Conservation (phyloP, 257 asterid species). For the Nicotiana noctiflora region DNA sequence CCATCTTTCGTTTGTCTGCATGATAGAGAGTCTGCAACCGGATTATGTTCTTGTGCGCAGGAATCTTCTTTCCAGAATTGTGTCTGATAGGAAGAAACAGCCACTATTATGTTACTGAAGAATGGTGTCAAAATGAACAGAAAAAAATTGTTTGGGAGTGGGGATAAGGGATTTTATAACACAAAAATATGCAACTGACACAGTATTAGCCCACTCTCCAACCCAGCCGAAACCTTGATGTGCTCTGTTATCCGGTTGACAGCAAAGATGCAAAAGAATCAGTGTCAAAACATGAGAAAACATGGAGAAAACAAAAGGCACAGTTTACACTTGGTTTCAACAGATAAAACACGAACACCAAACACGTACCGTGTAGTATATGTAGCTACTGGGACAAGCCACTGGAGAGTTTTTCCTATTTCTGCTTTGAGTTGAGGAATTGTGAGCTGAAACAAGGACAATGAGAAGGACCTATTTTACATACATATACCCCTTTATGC, state of each 20-base stretch:
- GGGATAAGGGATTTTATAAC: neutral
- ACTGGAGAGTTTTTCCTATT: slow-evolving; percentile 84
- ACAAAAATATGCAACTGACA: slow-evolving; percentile 38
- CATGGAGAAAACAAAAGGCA: neutral
- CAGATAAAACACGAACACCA: neutral
- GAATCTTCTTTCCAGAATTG: slow-evolving; percentile 63
- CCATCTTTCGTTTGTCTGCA: slow-evolving; percentile 68
- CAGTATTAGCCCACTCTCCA: slow-evolving; percentile 98
- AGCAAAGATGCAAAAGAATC: slow-evolving; percentile 6
- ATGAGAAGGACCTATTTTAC: neutral
- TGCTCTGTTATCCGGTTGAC: slow-evolving; percentile 44
- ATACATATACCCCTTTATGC: neutral
- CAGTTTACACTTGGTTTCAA: neutral
- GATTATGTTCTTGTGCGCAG: slow-evolving; percentile 37
- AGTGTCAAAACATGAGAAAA: slow-evolving; percentile 18
- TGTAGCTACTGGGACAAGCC: slow-evolving; percentile 92
- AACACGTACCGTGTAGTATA: slow-evolving; percentile 65
- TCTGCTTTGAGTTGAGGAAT: slow-evolving; percentile 76
- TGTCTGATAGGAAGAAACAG: slow-evolving; percentile 33
- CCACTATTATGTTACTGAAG: neutral
- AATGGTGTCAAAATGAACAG: neutral
- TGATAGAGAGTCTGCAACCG: slow-evolving; percentile 88
- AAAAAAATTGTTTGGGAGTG: neutral
- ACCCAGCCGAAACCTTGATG: slow-evolving; percentile 99
- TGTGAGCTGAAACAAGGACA: slow-evolving; percentile 50